These are phyloP conservation scores for Cercospora berteroae DNA, from an alignment of 2,329 filamentous ascomycete genomes.

Conservation along the genomic window DNA sequence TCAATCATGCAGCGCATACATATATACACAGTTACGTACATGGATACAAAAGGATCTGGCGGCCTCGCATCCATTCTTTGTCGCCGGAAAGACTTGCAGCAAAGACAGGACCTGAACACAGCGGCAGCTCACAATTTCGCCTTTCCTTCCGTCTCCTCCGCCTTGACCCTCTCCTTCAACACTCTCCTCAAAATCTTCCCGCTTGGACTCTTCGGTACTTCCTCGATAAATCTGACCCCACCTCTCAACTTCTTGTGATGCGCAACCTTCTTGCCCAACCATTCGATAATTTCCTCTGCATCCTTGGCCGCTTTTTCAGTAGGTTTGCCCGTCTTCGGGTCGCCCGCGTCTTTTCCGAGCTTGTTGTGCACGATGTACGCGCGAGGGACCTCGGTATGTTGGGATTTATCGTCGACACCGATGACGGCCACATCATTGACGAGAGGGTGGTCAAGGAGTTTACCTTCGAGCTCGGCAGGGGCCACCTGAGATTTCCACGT, in stretches of 20 bases:
- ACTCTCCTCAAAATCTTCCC: conserved; percentile 51
- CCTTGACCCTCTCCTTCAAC: conserved; percentile 45
- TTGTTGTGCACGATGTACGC: conserved; percentile 46
- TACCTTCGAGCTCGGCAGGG: conserved; percentile 49
- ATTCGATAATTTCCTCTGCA: conserved; percentile 44
- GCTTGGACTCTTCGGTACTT: conserved; percentile 49
- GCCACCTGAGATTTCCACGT: conserved; percentile 35
- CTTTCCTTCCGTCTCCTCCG: conserved; percentile 43
- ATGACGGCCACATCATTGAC: conserved; percentile 50
- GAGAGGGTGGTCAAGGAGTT: conserved; percentile 44
- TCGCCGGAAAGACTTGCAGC: background rate
- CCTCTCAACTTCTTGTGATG: conserved; percentile 49
- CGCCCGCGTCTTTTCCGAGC: conserved; percentile 37
- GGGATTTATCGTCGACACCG: conserved; percentile 45
- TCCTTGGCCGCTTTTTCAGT: conserved; percentile 31
- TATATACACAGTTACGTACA: background rate
- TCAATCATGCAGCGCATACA: background rate
- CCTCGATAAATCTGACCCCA: conserved; percentile 47
- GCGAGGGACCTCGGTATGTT: conserved; percentile 49
- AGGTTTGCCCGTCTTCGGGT: conserved; percentile 24
- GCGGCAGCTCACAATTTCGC: conserved; percentile 2
- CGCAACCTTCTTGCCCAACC: conserved; percentile 47
- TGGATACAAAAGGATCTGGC: background rate
- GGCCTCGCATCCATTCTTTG: background rate
- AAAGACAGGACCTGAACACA: background rate